Percentiles rank a stretch among this genome's conserved stretches.
phyloP scores from a whole-genome alignment of 441 rosid genomes.

The Metrosideros polymorpha region DNA sequence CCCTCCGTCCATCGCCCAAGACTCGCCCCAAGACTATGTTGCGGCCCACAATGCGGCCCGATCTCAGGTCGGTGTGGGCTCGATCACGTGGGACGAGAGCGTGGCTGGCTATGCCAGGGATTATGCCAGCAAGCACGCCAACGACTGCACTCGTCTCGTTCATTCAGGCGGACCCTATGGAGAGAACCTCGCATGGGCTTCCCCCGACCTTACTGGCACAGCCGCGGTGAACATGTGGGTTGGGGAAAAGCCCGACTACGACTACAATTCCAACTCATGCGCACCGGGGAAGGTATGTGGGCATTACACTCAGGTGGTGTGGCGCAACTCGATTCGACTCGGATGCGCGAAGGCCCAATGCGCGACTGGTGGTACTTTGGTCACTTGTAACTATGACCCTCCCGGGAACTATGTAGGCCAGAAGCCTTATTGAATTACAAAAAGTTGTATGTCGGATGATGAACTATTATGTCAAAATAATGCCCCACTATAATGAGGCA shows the following conservation, averaged over 20 bases:
- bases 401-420: not conserved
- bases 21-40: not conserved
- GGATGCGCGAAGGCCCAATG: not conserved
- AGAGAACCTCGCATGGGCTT: not conserved
- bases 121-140: not conserved
- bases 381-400: not conserved
- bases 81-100: not conserved
- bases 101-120: not conserved
- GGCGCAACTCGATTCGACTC: not conserved
- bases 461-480: not conserved
- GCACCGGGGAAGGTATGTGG: not conserved
- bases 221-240: not conserved
- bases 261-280: not conserved
- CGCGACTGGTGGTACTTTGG: not conserved
- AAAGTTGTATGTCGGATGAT: not conserved
- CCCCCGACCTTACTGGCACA: not conserved
- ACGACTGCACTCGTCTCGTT: not conserved
- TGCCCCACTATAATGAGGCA: not conserved
- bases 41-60: not conserved
- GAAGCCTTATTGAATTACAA: not conserved
- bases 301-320: not conserved
- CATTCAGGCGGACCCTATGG: not conserved
- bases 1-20: not conserved
- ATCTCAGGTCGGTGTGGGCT: not conserved
- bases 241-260: not conserved